phyloP scores from a whole-genome alignment of 495 filamentous ascomycete species.

The Polyplosphaeria fusca region DNA sequence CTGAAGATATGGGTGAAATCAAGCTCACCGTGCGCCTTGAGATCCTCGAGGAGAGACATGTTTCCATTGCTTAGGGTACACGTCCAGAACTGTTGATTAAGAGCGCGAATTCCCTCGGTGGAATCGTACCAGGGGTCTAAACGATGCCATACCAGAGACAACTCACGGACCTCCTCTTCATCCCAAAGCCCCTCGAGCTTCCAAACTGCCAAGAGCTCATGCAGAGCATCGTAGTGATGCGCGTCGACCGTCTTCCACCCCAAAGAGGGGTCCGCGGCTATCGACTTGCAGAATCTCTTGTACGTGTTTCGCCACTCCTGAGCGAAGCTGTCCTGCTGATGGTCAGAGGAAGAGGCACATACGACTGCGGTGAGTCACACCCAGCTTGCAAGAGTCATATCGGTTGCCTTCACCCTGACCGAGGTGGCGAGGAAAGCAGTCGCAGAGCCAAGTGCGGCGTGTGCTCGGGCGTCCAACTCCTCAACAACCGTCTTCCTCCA shows the following conservation, averaged over 20 bases:
- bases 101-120: conserved; percentile 50
- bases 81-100: conserved; percentile 54
- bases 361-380: not conserved
- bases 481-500: conserved; percentile 62
- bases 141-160: conserved; percentile 66
- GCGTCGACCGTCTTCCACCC: conserved; percentile 52
- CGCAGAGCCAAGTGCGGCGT: conserved; percentile 45
- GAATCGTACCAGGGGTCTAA: conserved; percentile 70
- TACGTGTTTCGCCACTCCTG: conserved; percentile 69
- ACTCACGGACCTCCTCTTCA: conserved; percentile 52
- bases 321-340: conserved; percentile 46
- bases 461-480: conserved; percentile 45
- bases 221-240: conserved; percentile 62
- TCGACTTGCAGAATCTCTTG: conserved; percentile 53
- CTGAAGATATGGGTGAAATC: conserved; percentile 61
- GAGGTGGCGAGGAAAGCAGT: conserved; percentile 45
- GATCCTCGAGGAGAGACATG: conserved; percentile 60
- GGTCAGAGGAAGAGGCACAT: not conserved
- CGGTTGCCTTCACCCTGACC: conserved; percentile 48
- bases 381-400: conserved; percentile 59
- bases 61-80: conserved; percentile 76
- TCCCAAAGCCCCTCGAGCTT: conserved; percentile 57
- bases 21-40: conserved; percentile 54
- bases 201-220: conserved; percentile 53
- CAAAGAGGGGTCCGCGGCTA: conserved; percentile 44